phyloP scores from a whole-genome alignment of 257 asterid species.

The Capsicum rhomboideum region DNA sequence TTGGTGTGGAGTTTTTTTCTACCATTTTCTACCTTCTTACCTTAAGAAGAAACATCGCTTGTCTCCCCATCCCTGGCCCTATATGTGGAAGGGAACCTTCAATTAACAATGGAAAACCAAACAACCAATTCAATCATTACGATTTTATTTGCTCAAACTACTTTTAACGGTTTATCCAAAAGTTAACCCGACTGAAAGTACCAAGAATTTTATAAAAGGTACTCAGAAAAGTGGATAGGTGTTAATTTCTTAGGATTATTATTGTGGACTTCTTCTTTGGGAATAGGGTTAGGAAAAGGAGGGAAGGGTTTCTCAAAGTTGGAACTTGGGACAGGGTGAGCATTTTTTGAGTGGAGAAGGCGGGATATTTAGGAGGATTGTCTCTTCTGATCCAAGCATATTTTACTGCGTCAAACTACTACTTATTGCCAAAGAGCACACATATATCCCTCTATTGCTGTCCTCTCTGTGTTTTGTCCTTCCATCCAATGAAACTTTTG shows the following conservation, averaged over 20 bases:
- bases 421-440: not conserved
- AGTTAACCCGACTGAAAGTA: not conserved
- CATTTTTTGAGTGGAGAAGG: not conserved
- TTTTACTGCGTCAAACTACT: not conserved
- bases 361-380: not conserved
- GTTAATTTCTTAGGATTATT: not conserved
- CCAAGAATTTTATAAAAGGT: not conserved
- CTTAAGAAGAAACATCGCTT: not conserved
- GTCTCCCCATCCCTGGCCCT: not conserved
- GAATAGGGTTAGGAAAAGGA: not conserved
- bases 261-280: not conserved
- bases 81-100: not conserved
- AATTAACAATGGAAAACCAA: not conserved
- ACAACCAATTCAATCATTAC: not conserved
- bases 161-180: not conserved
- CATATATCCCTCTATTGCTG: not conserved
- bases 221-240: not conserved
- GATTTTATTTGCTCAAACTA: not conserved
- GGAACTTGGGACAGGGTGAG: not conserved
- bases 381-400: not conserved
- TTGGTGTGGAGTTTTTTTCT: too few species aligned
- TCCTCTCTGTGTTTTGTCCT: not conserved
- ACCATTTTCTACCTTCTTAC: too few species aligned
- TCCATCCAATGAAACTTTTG: not conserved
- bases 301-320: not conserved